phyloP scores from a whole-genome alignment of 2,329 filamentous ascomycete species.

The Colletotrichum cereale region DNA sequence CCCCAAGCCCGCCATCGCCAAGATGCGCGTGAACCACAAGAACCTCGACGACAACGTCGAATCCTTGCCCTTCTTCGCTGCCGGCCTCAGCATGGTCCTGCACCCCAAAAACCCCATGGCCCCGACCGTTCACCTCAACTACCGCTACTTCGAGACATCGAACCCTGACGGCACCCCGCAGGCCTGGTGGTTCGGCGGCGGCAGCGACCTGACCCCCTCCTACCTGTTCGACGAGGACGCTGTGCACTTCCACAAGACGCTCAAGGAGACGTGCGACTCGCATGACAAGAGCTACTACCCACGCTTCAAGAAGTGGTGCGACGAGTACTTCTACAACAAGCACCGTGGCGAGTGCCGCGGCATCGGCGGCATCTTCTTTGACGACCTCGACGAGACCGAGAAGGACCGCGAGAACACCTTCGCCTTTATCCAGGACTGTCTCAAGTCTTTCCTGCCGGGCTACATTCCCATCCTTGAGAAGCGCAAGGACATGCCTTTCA shows the following conservation, averaged over 20 bases:
- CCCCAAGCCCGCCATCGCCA: conserved; percentile 86
- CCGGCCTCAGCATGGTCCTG: conserved; percentile 91
- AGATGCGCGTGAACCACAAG: conserved; percentile 96
- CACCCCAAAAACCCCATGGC: conserved; percentile 97
- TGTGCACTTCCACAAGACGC: conserved; percentile 93
- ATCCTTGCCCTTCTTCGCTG: conserved; percentile 93
- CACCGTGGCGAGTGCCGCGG: conserved; percentile 90
- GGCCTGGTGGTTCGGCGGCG: conserved; percentile 98
- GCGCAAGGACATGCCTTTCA: conserved; percentile 93
- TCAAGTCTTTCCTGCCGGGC: conserved; percentile 88
- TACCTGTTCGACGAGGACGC: conserved; percentile 98
- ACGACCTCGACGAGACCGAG: conserved; percentile 90
- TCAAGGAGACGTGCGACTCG: conserved; percentile 93
- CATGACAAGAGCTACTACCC: conserved; percentile 95
- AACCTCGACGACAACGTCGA: conserved; percentile 83
- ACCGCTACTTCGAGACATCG: conserved; percentile 97
- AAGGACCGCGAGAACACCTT: conserved; percentile 92
- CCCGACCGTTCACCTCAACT: conserved; percentile 97
- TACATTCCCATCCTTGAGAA: conserved; percentile 91
- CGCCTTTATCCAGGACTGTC: conserved; percentile 86
- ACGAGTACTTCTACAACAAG: conserved; percentile 95
- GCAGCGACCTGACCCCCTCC: conserved; percentile 90
- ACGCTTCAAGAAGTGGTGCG: conserved; percentile 97
- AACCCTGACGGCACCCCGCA: conserved; percentile 84
- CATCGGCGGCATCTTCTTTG: conserved; percentile 97